These are phyloP conservation scores for Pelargonium fulgidum DNA, from an alignment of 441 rosid species.

Conservation along the genomic window DNA sequence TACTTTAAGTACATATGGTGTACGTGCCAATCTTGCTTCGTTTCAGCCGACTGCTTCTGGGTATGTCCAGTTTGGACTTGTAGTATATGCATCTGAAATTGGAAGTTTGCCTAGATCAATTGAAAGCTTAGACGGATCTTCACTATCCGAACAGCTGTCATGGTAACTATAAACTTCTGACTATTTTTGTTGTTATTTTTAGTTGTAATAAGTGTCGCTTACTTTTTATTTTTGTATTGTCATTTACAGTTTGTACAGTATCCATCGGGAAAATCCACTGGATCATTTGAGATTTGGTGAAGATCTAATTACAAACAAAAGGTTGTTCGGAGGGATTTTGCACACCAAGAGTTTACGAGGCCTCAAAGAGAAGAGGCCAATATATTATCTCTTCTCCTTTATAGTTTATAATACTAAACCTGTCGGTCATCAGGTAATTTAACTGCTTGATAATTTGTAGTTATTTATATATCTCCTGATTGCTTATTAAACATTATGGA, in stretches of 20 bases:
- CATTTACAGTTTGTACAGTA: slow-evolving; percentile 3
- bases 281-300: slow-evolving; percentile 42
- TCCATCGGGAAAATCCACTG: slow-evolving; percentile 32
- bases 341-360: slow-evolving; percentile 63
- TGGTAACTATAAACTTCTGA: not conserved
- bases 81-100: slow-evolving; percentile 46
- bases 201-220: not conserved
- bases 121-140: slow-evolving; percentile 33
- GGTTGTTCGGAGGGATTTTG: slow-evolving; percentile 60
- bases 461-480: slow-evolving; percentile 10
- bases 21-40: slow-evolving; percentile 82
- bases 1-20: slow-evolving; percentile 57
- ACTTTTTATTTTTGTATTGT: not conserved
- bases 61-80: slow-evolving; percentile 81
- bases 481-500: not conserved
- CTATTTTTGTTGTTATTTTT: not conserved
- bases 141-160: slow-evolving; percentile 40
- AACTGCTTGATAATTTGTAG: not conserved
- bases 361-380: slow-evolving; percentile 87
- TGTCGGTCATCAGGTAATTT: slow-evolving; percentile 93
- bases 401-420: slow-evolving; percentile 95
- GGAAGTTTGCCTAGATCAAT: slow-evolving; percentile 37
- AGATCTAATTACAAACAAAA: slow-evolving; percentile 41
- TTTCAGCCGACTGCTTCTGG: slow-evolving; percentile 77
- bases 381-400: slow-evolving; percentile 83